Conservation (phyloP, 495 filamentous ascomycete species). For the Aspergillus asperescens region DNA sequence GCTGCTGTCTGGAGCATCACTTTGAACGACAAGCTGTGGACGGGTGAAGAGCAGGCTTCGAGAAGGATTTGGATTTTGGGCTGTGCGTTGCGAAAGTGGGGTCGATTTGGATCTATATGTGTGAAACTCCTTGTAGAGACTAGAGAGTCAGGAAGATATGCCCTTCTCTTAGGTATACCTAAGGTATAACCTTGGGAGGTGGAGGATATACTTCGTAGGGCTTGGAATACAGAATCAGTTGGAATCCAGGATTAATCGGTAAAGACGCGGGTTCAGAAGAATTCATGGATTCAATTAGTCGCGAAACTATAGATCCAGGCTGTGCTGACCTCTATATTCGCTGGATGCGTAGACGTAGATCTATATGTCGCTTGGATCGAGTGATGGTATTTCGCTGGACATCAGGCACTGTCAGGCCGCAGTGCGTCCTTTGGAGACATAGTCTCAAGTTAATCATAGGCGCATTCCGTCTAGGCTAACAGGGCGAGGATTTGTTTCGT, state of each 20-base stretch:
- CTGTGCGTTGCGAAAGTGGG: slow-evolving; percentile 26
- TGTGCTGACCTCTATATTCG: too few species aligned
- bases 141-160: too few species aligned
- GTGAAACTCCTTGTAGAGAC: background rate
- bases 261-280: too few species aligned
- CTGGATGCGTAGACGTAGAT: background rate
- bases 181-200: too few species aligned
- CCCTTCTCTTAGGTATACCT: too few species aligned
- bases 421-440: slow-evolving; percentile 21
- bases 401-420: slow-evolving; percentile 32
- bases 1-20: slow-evolving; percentile 9
- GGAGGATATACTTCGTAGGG: too few species aligned
- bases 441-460: slow-evolving; percentile 4
- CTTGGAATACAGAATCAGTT: too few species aligned
- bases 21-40: slow-evolving; percentile 10
- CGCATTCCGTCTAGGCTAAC: too few species aligned
- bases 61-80: slow-evolving; percentile 22
- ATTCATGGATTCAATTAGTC: too few species aligned
- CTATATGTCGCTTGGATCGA: background rate
- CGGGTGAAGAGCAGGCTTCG: slow-evolving; percentile 14
- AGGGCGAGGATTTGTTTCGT: background rate
- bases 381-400: background rate
- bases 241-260: too few species aligned
- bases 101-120: too few species aligned
- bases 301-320: too few species aligned